Evolutionary conservation across 768 basidiomycete species (phyloP).

Genomic region (Collybiopsis luxurians): DNA sequence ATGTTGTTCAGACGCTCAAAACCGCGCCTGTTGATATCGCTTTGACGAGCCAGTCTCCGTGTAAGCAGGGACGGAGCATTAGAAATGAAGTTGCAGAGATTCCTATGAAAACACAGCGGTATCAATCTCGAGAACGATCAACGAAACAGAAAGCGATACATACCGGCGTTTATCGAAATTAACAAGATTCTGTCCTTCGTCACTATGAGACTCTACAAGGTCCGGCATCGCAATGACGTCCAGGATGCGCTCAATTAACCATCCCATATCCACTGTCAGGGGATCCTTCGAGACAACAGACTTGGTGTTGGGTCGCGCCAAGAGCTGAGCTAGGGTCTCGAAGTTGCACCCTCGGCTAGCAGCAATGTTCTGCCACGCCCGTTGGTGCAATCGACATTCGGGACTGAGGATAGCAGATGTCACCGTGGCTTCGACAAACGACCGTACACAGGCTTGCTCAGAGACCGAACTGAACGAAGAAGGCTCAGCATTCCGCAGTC

Average conservation of each 20-base stretch:
- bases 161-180: slow-evolving; percentile 85
- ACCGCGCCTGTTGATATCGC: slow-evolving; percentile 60
- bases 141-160: slow-evolving; percentile 15
- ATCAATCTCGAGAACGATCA: slow-evolving; percentile 18
- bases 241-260: slow-evolving; percentile 79
- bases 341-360: slow-evolving; percentile 54
- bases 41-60: slow-evolving; percentile 43
- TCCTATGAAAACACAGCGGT: no score
- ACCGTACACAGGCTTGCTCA: slow-evolving; percentile 68
- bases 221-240: slow-evolving; percentile 78
- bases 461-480: slow-evolving; percentile 32
- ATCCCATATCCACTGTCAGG: slow-evolving; percentile 74
- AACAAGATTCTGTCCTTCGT: slow-evolving; percentile 58
- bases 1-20: slow-evolving; percentile 76
- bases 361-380: slow-evolving; percentile 79
- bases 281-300: slow-evolving; percentile 43
- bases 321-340: slow-evolving; percentile 58
- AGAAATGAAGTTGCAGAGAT: slow-evolving; percentile 62
- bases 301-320: slow-evolving; percentile 49
- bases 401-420: slow-evolving; percentile 75
- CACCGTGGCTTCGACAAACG: slow-evolving; percentile 77
- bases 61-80: slow-evolving; percentile 47
- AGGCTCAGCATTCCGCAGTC: slow-evolving; percentile 53
- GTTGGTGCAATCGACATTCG: slow-evolving; percentile 73
- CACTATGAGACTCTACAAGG: slow-evolving; percentile 51